Evolutionary conservation across 2,329 filamentous ascomycete species (phyloP).

Genomic region (Decorospora gaudefroyi): DNA sequence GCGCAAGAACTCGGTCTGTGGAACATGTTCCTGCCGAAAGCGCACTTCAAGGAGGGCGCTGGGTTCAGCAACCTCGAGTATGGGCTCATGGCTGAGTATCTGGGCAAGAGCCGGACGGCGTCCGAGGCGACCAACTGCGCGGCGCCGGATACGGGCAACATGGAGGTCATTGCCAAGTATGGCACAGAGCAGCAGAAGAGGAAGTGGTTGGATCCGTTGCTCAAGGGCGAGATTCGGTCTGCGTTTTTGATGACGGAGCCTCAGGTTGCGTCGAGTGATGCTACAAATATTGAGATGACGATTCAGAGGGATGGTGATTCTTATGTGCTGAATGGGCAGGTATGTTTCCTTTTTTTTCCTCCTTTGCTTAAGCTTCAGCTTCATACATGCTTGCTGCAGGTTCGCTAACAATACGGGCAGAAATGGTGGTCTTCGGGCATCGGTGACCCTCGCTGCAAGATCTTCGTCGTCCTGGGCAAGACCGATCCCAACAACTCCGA

Average conservation of each 20-base stretch:
- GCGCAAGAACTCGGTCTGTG: constrained; percentile 84
- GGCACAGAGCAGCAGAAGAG: constrained; percentile 83
- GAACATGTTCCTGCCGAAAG: constrained; percentile 98
- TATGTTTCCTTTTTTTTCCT: constrained; percentile 47
- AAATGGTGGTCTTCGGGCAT: constrained; percentile 99
- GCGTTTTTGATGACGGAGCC: constrained; percentile 96
- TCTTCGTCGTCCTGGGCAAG: constrained; percentile 98
- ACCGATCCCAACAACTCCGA: constrained; percentile 74
- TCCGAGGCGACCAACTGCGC: constrained; percentile 79
- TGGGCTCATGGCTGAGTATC: constrained; percentile 93
- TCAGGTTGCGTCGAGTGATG: constrained; percentile 84
- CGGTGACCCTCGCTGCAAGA: constrained; percentile 85
- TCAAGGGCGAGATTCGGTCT: constrained; percentile 83
- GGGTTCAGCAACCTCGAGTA: constrained; percentile 97
- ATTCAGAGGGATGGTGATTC: constrained; percentile 84
- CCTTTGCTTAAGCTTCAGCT: neutral
- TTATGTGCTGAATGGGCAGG: constrained; percentile 86
- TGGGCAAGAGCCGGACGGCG: constrained; percentile 82
- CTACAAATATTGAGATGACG: constrained; percentile 85
- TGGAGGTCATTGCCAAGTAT: constrained; percentile 93
- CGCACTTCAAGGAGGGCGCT: constrained; percentile 92
- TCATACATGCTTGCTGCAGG: no score
- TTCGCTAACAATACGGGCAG: constrained; percentile 65
- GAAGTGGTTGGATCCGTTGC: constrained; percentile 77
- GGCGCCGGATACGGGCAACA: constrained; percentile 91